Evolutionary conservation across 2,329 filamentous ascomycete species (phyloP).

Genomic region (Huntiella savannae): DNA sequence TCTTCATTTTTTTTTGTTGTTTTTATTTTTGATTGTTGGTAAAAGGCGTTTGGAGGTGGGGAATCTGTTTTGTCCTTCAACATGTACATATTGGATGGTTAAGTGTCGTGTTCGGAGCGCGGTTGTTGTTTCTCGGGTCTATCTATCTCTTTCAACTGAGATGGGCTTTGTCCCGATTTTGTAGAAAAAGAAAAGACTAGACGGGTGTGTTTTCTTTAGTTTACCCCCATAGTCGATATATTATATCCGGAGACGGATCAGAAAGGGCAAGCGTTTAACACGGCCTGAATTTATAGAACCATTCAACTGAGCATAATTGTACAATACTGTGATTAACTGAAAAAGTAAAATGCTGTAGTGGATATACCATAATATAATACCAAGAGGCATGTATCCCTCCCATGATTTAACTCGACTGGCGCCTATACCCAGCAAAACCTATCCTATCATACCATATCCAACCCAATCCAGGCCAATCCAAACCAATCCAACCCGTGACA

Average conservation of each 20-base stretch:
- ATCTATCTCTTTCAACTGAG: not conserved
- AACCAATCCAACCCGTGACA: not conserved
- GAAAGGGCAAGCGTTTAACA: slow-evolving; percentile 11
- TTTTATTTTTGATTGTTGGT: too few relatives aligned
- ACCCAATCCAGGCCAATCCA: not conserved
- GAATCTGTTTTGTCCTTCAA: too few relatives aligned
- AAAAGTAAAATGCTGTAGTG: not conserved
- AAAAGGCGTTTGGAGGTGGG: too few relatives aligned
- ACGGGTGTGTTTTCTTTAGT: not conserved
- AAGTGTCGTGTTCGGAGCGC: not conserved
- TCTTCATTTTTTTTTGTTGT: not conserved
- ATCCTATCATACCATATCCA: not conserved
- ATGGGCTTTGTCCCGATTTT: not conserved
- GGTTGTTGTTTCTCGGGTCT: not conserved
- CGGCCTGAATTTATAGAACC: slow-evolving; percentile 10
- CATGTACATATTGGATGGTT: too few relatives aligned
- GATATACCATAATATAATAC: not conserved
- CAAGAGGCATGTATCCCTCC: not conserved
- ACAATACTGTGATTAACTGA: not conserved
- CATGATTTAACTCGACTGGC: not conserved
- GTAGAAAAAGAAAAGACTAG: slow-evolving; percentile 6
- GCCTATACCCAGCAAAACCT: not conserved
- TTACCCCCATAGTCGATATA: too few relatives aligned
- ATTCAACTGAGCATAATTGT: slow-evolving; percentile 9
- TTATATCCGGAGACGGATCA: slow-evolving; percentile 5